Evolutionary conservation across 164 flowering plant genomes (phyloP), one percentile per base, ranked within the genome.

Genomic region (Annona cherimola): DNA sequence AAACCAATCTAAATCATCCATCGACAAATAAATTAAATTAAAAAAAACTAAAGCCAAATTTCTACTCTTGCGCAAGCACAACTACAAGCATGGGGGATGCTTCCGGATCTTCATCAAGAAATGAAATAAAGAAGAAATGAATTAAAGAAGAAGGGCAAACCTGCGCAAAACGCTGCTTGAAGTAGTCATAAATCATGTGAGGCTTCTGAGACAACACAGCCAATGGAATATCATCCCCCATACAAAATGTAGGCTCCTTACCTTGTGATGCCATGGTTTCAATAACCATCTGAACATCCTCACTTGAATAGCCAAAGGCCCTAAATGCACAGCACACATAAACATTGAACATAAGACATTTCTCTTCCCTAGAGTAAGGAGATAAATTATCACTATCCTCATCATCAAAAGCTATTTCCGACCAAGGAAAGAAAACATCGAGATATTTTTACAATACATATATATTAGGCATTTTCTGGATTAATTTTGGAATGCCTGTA

Each of bases 121-220:
- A 0, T 26, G 35, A 26, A 26, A 26, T 26, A 26, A 26, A 26
- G 35, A 45, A 43, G 40, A 71, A 69, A n/a, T n/a, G n/a, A n/a
- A n/a, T n/a, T 16, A 45, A 45, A 50, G 46, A 45, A 43, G 40
- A 71, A 69, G 16, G 67, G 61, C 76, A 71, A 50, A 95, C 99
- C 99, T 96, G 99, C 45, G 99, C 99, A 88, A 96, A 96, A 12
- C 99, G 89, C 81, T 96, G 99, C 86, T 96, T 96, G 83, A 96
- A 96, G 79, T 96, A 96, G 81, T 96, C 97, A 82, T 83, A 96
- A 69, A 96, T 88, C 92, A 93, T 84, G 71, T 96, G 99, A 42
- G 99, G 85, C 83, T 75, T 93, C 76, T 86, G 94, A 71, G 99
- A 96, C 76, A 96, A 76, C 63, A 81, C 81, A 75, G 99, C 99